Conservation (phyloP, 2,329 filamentous ascomycete genomes). For the Clonostachys byssicola region DNA sequence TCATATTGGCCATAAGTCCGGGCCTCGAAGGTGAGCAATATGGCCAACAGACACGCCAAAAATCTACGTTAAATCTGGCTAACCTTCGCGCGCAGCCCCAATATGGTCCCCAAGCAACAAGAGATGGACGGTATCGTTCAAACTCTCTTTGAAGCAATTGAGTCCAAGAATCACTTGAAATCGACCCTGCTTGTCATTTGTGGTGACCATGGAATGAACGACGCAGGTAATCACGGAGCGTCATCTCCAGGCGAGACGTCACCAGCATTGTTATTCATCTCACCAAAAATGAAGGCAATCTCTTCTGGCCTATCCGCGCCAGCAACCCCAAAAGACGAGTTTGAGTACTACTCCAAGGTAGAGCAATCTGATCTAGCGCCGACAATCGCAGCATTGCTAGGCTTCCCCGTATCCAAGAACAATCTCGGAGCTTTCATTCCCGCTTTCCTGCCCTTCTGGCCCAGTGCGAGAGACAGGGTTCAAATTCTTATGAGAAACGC, state of each 20-base stretch:
- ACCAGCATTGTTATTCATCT: slow-evolving; percentile 85
- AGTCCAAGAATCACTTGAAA: slow-evolving; percentile 63
- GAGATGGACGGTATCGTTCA: slow-evolving; percentile 89
- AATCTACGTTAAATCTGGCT: not conserved
- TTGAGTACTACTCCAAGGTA: slow-evolving; percentile 79
- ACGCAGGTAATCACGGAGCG: slow-evolving; percentile 93
- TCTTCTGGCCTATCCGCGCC: slow-evolving; percentile 44
- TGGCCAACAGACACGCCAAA: not conserved
- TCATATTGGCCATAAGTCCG: slow-evolving; percentile 96
- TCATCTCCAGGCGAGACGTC: slow-evolving; percentile 94
- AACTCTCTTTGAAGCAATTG: slow-evolving; percentile 72
- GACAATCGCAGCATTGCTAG: slow-evolving; percentile 80
- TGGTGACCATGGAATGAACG: slow-evolving; percentile 99
- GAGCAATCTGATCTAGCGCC: slow-evolving; percentile 94
- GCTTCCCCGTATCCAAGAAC: slow-evolving; percentile 84
- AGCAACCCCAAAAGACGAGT: slow-evolving; percentile 58
- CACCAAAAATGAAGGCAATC: slow-evolving; percentile 69
- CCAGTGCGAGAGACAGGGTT: slow-evolving; percentile 43
- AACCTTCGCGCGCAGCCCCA: slow-evolving; percentile 48
- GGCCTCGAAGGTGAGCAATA: slow-evolving; percentile 65
- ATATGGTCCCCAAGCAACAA: slow-evolving; percentile 88
- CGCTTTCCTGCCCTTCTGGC: slow-evolving; percentile 76
- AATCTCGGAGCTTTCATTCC: slow-evolving; percentile 84
- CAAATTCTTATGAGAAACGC: slow-evolving; percentile 75
- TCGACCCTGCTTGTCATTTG: slow-evolving; percentile 81